Conservation (phyloP, 2,329 filamentous ascomycete species). For the Aplosporella prunicola region DNA sequence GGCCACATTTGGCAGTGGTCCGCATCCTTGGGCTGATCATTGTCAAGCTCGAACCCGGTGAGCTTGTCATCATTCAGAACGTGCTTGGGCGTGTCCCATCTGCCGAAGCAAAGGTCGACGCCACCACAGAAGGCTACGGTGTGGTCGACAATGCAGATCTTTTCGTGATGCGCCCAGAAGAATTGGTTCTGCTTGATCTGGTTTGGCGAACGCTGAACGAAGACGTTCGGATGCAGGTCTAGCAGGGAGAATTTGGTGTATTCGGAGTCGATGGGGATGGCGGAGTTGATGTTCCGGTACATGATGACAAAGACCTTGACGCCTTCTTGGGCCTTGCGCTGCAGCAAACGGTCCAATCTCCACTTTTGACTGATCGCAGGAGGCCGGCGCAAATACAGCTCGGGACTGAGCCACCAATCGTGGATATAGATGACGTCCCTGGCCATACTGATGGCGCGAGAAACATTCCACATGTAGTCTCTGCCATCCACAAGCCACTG, state of each 20-base stretch:
- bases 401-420: constrained; percentile 97
- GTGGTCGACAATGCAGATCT: constrained; percentile 93
- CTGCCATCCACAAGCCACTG: constrained; percentile 95
- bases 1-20: constrained; percentile 95
- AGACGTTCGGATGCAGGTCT: constrained; percentile 91
- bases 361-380: constrained; percentile 96
- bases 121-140: constrained; percentile 92
- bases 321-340: constrained; percentile 85
- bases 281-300: constrained; percentile 94
- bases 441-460: constrained; percentile 90
- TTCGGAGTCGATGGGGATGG: constrained; percentile 94
- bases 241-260: constrained; percentile 95
- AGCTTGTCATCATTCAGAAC: constrained; percentile 84
- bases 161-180: constrained; percentile 98
- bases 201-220: constrained; percentile 91
- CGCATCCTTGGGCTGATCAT: constrained; percentile 66
- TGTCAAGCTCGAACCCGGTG: constrained; percentile 74
- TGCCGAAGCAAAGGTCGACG: constrained; percentile 90
- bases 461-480: constrained; percentile 99
- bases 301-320: constrained; percentile 98
- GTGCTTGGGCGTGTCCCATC: constrained; percentile 96
- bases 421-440: constrained; percentile 98
- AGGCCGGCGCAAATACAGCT: constrained; percentile 88
- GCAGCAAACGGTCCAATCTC: constrained; percentile 86
- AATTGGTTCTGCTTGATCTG: constrained; percentile 99